These are phyloP conservation scores for Pueraria montana DNA, from an alignment of 306 rosid genomes.

Conservation along the genomic window DNA sequence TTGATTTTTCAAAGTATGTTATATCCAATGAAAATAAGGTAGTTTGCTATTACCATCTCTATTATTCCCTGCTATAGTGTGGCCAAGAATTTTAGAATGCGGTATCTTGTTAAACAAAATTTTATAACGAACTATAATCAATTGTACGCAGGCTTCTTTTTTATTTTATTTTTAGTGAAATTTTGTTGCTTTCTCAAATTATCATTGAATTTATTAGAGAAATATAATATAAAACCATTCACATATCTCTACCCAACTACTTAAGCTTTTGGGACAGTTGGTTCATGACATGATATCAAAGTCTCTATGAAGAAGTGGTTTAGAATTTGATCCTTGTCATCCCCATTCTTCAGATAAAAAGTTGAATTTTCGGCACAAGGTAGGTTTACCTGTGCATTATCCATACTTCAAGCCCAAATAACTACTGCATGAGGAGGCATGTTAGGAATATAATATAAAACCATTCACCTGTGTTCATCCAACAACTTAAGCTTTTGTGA, in stretches of 20 bases:
- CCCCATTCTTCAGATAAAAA: background rate
- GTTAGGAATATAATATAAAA: background rate
- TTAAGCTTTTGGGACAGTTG: background rate
- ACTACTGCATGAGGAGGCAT: background rate
- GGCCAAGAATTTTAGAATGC: conserved; percentile 12
- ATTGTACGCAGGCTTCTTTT: background rate
- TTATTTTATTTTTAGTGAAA: background rate
- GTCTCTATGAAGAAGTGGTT: background rate
- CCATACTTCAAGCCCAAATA: background rate
- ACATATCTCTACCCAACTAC: background rate
- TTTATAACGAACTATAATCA: background rate
- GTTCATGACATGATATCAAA: background rate
- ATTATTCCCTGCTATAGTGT: background rate
- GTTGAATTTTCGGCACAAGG: background rate
- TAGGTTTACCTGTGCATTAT: background rate
- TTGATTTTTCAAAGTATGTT: conserved; percentile 67
- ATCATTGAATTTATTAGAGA: conserved; percentile 13
- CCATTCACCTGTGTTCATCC: background rate
- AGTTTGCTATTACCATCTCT: conserved; percentile 32
- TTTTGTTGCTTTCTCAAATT: conserved; percentile 13
- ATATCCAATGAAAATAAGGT: conserved; percentile 87
- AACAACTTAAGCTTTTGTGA: background rate
- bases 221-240: background rate
- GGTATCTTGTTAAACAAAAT: conserved; percentile 13
- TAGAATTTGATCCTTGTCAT: background rate